Base-by-base conservation (phyloP, 352 stramenopile genomes). In the Phytophthora capsici region DNA sequence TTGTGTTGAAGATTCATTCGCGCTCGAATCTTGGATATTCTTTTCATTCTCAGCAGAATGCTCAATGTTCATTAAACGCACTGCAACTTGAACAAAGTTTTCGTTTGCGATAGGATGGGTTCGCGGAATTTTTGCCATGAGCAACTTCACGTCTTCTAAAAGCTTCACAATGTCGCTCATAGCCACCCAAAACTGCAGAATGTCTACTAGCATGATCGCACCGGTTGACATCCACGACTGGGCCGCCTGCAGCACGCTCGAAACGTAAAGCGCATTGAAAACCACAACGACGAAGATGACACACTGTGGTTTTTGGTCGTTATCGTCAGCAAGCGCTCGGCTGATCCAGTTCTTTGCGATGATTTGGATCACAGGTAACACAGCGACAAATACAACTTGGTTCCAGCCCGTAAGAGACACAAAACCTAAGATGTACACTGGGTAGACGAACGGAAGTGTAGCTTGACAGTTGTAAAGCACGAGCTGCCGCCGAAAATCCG, bases 271-370 rank as follows among this genome's bases (percentile, higher is more conserved):
- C 23, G 78, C 51, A 44, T 84, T 71, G 52, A 78, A 87, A 14
- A 87, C 51, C 48, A 84, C 73, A 22, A 77, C 69, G 30, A 81
- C 77, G 60, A 87, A 81, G 14, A 83, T 69, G 1, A 84, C 65
- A 6, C 65, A 60, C 43, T 87, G 58, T 0, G 75, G 66, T 22
- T 79, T 78, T 19, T 61, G 28, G 32, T 80, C 70, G 14, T 67
- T n/a, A 14, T 69, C 52, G 22, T 55, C 32, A n/a, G 23, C 28
- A 4, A 72, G 37, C 14, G 54, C 41, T 9, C 34, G 34, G 23
- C 63, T 67, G 36, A 71, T 81, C 57, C 54, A 63, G 55, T 85
- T 84, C 48, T 78, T 85, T 16, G n/a, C n/a, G n/a, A n/a, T n/a
- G n/a, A n/a, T n/a, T n/a, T n/a, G n/a, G n/a, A n/a, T n/a, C n/a